Conservation (phyloP, 2,329 filamentous ascomycete species). For the Aspergillus viridinutans region DNA sequence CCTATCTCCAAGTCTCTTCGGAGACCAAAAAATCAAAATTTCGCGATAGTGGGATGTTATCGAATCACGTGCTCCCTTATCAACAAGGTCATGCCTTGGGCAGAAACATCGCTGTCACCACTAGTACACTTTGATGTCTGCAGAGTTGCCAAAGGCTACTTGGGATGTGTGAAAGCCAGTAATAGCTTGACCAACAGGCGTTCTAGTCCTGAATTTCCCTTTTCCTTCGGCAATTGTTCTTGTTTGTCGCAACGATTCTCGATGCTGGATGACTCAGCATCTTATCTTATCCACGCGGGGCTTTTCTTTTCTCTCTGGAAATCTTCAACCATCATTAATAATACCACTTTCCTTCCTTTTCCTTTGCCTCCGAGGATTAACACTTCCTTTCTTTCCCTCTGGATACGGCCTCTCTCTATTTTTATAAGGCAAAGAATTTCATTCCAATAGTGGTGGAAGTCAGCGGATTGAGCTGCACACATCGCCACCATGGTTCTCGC, state of each 20-base stretch:
- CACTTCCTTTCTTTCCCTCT: not conserved
- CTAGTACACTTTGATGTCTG: not conserved
- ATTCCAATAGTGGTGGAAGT: not conserved
- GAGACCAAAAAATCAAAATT: slow-evolving; percentile 18
- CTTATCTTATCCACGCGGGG: slow-evolving; percentile 23
- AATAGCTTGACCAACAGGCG: not conserved
- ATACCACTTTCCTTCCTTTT: slow-evolving; percentile 8
- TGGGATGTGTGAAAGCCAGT: not conserved
- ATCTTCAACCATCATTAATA: slow-evolving; percentile 13
- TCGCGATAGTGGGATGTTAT: slow-evolving; percentile 19
- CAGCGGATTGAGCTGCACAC: not conserved
- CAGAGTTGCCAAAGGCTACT: not conserved
- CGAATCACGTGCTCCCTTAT: slow-evolving; percentile 28
- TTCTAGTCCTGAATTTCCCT: not conserved
- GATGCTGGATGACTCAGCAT: slow-evolving; percentile 22
- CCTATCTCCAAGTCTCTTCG: slow-evolving; percentile 1
- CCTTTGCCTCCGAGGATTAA: not conserved
- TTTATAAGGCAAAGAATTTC: slow-evolving; percentile 3
- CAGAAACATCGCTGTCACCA: not conserved
- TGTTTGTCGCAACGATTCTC: not conserved
- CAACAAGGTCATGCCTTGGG: slow-evolving; percentile 7
- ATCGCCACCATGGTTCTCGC: slow-evolving; percentile 62
- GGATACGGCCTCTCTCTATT: slow-evolving; percentile 9
- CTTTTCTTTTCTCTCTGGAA: slow-evolving; percentile 10
- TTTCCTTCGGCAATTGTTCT: not conserved